Percentiles rank a stretch among this genome's conserved stretches.
Conservation (phyloP, 78 protist species). For the Bodo saltans region DNA sequence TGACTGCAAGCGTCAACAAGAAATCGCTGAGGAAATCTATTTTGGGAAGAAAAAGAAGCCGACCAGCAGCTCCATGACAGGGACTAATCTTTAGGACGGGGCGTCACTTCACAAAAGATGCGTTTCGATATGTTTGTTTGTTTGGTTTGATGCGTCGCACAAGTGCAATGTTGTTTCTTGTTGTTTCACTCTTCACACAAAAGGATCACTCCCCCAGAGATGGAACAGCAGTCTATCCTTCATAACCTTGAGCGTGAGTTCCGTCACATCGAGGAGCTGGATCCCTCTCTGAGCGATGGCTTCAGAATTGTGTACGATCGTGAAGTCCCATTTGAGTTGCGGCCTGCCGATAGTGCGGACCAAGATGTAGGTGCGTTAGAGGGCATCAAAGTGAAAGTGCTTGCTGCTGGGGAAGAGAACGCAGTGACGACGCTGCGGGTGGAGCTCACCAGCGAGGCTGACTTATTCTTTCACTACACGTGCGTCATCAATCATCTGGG, state of each 20-base stretch:
- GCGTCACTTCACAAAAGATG: too few relatives aligned
- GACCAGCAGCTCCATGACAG: not conserved
- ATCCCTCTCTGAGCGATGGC: conserved; percentile 34
- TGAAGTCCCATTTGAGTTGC: conserved; percentile 33
- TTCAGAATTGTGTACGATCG: conserved; percentile 5
- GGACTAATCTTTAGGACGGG: too few relatives aligned
- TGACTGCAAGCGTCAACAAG: not conserved
- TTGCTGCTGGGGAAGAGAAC: conserved; percentile 12
- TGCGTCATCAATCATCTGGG: not conserved
- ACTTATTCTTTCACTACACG: conserved; percentile 41
- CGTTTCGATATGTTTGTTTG: too few relatives aligned
- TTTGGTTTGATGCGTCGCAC: too few relatives aligned
- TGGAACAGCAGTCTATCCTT: not conserved
- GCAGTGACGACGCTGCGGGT: not conserved
- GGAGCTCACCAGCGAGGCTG: conserved; percentile 33
- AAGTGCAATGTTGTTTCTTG: too few relatives aligned
- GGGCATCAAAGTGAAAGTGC: conserved; percentile 34
- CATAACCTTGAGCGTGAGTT: conserved; percentile 6
- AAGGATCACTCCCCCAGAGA: too few relatives aligned
- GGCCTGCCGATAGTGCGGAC: conserved; percentile 14
- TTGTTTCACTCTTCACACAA: too few relatives aligned
- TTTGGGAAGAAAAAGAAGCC: not conserved
- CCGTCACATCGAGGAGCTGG: conserved; percentile 26
- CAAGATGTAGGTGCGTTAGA: conserved; percentile 28
- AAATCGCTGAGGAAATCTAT: not conserved